Base-by-base conservation (phyloP, 192 early-diverging fungal genomes). In the Coemansia reversa region DNA sequence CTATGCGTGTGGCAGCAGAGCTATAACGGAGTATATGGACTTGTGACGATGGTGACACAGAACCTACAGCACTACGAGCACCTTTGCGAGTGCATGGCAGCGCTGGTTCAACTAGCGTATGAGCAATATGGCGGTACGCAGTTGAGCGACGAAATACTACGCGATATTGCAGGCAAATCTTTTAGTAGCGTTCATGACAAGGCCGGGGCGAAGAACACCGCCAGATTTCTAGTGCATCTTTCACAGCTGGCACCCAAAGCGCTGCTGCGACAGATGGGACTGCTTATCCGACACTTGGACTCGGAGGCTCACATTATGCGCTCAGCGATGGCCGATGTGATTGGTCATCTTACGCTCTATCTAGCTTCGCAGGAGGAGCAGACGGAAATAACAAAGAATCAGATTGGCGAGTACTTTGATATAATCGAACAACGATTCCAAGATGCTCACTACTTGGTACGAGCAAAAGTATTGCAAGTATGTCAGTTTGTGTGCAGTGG, bases 261-360 rank as follows among this genome's bases (percentile, higher is more conserved):
- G 3, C 86, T 97, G 22, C 66, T 97, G 57, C 95, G 94, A 48
- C 91, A 96, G 59, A 92, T 99, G 85, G 91, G 88, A 27, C 73
- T 92, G 33, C 74, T 99, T 42, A 88, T 92, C 58, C 74, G 85
- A 0, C 92, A 92, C 51, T 75, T 99, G 47, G 96, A 96, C 79
- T 92, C 94, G 18, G 91, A 94, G 72, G 94, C 93, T 0, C 92
- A 95, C 73, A 85, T 88, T 5, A 87, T 99, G 76, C 83, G 98
- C 32, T 86, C 83, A 18, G 89, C 89, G 3, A 87, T 98, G 67
- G 86, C 98, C 8, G 96, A 99, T 45, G 91, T 93, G 5, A 83
- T 96, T 24, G 93, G 90, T 22, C 88, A 93, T 63, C 83, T 98
- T 14, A 93, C 95, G 48, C 84, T 88, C 27, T 84, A 89, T 48